Conservation (phyloP, 2,329 filamentous ascomycete species). For the Myriosclerotinia curreyana region DNA sequence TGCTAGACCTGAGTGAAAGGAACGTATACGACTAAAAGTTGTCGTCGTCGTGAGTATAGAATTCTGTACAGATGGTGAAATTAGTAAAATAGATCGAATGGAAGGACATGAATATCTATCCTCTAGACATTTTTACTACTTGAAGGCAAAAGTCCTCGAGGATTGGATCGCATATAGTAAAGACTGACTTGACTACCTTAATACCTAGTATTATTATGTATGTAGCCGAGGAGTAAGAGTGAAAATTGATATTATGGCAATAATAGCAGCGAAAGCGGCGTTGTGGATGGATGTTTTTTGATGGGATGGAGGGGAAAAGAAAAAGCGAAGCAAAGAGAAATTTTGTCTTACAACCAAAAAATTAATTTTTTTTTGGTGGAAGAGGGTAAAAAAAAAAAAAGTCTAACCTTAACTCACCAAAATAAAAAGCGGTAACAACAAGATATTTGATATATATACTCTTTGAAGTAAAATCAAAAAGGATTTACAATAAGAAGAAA, state of each 20-base stretch:
- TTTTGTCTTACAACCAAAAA: slow-evolving; percentile 18
- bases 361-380: neutral
- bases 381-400: slow-evolving; percentile 9
- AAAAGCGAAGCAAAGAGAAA: slow-evolving; percentile 20
- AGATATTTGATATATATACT: neutral
- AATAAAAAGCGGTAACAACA: neutral
- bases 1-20: slow-evolving; percentile 34
- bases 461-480: neutral
- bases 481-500: neutral
- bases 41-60: slow-evolving; percentile 31
- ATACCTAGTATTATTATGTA: too few species aligned
- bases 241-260: slow-evolving; percentile 20
- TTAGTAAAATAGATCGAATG: slow-evolving; percentile 14
- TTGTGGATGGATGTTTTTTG: neutral
- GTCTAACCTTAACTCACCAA: slow-evolving; percentile 14
- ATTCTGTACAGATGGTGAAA: slow-evolving; percentile 17
- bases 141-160: neutral
- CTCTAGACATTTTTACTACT: neutral
- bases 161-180: slow-evolving; percentile 13
- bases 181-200: too few species aligned
- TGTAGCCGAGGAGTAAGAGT: slow-evolving; percentile 21
- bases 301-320: slow-evolving; percentile 1
- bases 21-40: slow-evolving; percentile 37
- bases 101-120: neutral
- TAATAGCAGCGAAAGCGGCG: slow-evolving; percentile 20